Percentiles rank a stretch among this genome's conserved stretches.
Conservation (phyloP, 208 protist species). For the Wallacemonas rigidus region DNA sequence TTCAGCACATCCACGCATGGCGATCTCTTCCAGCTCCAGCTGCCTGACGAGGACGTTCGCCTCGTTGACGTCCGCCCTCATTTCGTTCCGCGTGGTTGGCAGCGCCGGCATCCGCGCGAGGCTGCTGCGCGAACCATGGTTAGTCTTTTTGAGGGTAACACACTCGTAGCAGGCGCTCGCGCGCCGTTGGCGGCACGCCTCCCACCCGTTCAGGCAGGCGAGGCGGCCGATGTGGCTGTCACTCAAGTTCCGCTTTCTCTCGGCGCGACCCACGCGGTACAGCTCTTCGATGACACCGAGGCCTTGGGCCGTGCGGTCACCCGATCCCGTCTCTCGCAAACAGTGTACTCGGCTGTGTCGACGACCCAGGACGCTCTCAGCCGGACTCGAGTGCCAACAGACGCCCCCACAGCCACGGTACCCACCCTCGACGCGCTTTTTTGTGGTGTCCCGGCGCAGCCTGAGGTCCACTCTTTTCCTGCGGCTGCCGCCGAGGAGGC, state of each 20-base stretch:
- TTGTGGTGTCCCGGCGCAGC: background rate
- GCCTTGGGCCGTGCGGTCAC: background rate
- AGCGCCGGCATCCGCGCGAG: constrained; percentile 6
- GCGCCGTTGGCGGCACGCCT: background rate
- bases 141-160: constrained; percentile 35
- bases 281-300: constrained; percentile 3
- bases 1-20: constrained; percentile 29
- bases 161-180: background rate
- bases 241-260: constrained; percentile 4
- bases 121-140: constrained; percentile 39
- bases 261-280: background rate
- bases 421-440: constrained; percentile 1
- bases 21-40: constrained; percentile 36
- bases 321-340: background rate
- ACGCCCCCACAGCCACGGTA: background rate
- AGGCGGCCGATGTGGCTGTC: constrained; percentile 20
- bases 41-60: constrained; percentile 1
- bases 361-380: background rate
- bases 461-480: background rate
- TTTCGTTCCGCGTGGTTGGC: constrained; percentile 6
- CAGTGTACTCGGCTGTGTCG: background rate
- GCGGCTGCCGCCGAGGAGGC: background rate
- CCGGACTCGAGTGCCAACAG: background rate
- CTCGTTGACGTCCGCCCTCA: background rate
- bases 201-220: background rate